Conservation (phyloP, 495 filamentous ascomycete species). For the Rhypophila decipiens region DNA sequence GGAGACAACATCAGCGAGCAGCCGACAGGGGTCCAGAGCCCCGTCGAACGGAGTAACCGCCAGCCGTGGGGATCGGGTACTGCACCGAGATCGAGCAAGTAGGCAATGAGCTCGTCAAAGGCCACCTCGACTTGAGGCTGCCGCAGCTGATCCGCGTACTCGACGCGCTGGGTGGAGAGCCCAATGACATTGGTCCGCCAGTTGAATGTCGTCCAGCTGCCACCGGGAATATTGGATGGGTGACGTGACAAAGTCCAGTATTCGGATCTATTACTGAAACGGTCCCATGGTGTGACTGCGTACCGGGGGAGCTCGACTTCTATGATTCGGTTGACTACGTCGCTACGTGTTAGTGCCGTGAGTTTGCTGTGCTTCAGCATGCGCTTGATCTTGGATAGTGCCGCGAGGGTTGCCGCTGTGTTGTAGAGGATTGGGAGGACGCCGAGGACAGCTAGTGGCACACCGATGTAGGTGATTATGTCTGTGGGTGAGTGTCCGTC, state of each 20-base stretch:
- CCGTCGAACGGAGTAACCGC: conserved; percentile 49
- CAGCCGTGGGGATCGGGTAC: conserved; percentile 54
- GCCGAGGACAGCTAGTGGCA: conserved; percentile 61
- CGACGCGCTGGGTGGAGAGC: conserved; percentile 51
- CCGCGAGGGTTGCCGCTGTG: conserved; percentile 44
- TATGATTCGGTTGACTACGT: conserved; percentile 57
- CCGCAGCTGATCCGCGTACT: conserved; percentile 58
- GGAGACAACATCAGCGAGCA: conserved; percentile 52
- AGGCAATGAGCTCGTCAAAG: conserved; percentile 54
- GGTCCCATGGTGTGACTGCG: conserved; percentile 53
- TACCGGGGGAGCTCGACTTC: conserved; percentile 61
- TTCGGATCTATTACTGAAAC: conserved; percentile 39
- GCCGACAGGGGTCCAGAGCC: conserved; percentile 58
- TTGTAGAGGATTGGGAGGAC: conserved; percentile 64
- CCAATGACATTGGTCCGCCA: conserved; percentile 57
- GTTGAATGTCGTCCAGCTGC: conserved; percentile 58
- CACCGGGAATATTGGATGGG: conserved; percentile 48
- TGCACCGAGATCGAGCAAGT: conserved; percentile 57
- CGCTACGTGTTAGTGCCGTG: conserved; percentile 52
- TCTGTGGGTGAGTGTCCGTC: conserved; percentile 28
- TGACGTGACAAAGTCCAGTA: conserved; percentile 51
- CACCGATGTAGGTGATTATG: conserved; percentile 50
- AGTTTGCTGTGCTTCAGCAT: conserved; percentile 47
- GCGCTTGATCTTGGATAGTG: conserved; percentile 50
- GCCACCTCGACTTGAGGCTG: conserved; percentile 61